Conservation (phyloP, 805 yeast genomes). For the Yarrowia yakushimensis region DNA sequence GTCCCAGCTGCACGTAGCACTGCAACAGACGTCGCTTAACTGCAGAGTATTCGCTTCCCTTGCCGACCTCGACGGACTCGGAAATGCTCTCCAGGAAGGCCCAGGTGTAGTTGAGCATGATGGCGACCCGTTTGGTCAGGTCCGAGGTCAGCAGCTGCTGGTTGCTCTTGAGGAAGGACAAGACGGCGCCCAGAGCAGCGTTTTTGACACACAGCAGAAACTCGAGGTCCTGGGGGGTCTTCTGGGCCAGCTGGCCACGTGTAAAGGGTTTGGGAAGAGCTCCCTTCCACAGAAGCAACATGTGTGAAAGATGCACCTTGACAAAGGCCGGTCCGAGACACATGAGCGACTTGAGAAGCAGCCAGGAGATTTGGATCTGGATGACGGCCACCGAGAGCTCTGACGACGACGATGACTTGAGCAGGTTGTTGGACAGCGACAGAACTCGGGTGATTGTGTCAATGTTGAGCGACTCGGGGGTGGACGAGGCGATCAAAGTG, state of each 20-base stretch:
- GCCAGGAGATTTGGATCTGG: constrained; percentile 55
- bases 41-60: background rate
- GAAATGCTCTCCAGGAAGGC: constrained; percentile 32
- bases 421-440: constrained; percentile 36
- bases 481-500: constrained; percentile 33
- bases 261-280: constrained; percentile 46
- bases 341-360: constrained; percentile 59
- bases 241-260: constrained; percentile 43
- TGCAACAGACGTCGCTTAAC: constrained; percentile 36
- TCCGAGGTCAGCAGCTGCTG: constrained; percentile 42
- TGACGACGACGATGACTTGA: constrained; percentile 46
- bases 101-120: constrained; percentile 46
- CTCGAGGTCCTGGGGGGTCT: constrained; percentile 38
- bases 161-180: constrained; percentile 46
- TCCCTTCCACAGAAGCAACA: constrained; percentile 62
- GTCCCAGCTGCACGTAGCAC: constrained; percentile 40
- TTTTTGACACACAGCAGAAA: constrained; percentile 50
- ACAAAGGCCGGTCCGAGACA: constrained; percentile 55
- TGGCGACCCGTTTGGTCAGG: constrained; percentile 46
- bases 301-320: constrained; percentile 53
- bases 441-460: constrained; percentile 46
- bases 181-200: constrained; percentile 55
- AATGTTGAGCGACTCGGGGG: constrained; percentile 38
- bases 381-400: constrained; percentile 39
- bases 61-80: constrained; percentile 33